Base-by-base conservation (phyloP, 805 yeast species). In the Priceomyces medius region DNA sequence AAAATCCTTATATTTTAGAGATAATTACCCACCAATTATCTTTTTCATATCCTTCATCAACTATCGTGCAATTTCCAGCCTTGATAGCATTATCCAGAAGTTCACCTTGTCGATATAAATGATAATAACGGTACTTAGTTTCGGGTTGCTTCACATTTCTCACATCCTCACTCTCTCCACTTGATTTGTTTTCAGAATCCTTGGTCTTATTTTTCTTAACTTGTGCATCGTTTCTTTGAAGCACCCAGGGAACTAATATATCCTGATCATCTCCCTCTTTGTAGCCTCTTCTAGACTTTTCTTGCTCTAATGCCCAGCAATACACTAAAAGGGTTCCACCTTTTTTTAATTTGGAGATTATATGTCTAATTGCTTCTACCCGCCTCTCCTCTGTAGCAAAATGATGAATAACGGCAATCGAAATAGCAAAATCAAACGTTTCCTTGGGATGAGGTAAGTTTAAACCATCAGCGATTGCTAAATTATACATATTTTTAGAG, bases 291-390 rank as follows among this genome's bases (percentile, higher is more conserved):
- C 97, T 73, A 0, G 96, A 85, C 18, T 72, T 75, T 43, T 83
- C 85, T 61, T 93, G 99, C 50, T 93, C 99, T 39, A 93, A 63
- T 0, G 99, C 99, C 99, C 99, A 93, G 39, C 95, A 95, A 59
- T 91, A 93, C 6, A 93, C 77, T 53, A 93, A 65, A 0, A 88
- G 85, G 39, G 74, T 76, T 1, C 96, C 97, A 0, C 80, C 80
- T 0, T 48, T 41, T 31, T 60, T 70, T 40, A 93, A 59, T 44
- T 77, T 77, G 16, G 80, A 63, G 28, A 93, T 57, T 2, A 90
- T 82, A 44, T 85, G 85, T 10, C 51, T 50, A 6, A 93, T 81
- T 1, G 97, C 97, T 7, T 76, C 77, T 1, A 86, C 59, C 39
- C 99, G 73, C 56, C 99, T 74, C 46, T 81, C 84, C 14, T 76